A percentile compares a stretch with the other conserved stretches of the same genome.
Conservation (phyloP, 805 yeast genomes). For the Priceomyces melissophilus region DNA sequence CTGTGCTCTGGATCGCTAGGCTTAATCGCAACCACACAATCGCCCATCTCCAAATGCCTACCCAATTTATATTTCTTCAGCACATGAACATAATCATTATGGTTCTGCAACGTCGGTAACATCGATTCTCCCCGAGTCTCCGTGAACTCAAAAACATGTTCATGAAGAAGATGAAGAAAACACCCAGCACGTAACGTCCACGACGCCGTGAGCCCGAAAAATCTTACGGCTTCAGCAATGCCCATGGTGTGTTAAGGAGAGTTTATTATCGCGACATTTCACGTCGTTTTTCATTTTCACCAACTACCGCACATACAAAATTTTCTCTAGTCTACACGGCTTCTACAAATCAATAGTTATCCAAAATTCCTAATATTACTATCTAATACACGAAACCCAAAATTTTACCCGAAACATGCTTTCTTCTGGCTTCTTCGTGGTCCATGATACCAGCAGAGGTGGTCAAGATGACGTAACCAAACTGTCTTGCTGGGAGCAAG, state of each 20-base stretch:
- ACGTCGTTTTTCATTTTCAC: background rate
- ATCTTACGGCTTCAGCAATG: constrained; percentile 21
- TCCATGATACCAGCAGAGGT: constrained; percentile 99
- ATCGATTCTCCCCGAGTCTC: constrained; percentile 91
- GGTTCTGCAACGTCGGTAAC: constrained; percentile 82
- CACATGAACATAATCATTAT: constrained; percentile 77
- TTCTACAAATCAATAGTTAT: too few relatives aligned
- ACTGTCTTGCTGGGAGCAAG: constrained; percentile 98
- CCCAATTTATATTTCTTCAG: constrained; percentile 64
- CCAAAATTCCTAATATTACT: too few relatives aligned
- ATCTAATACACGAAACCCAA: constrained; percentile 92
- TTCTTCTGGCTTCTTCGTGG: constrained; percentile 99
- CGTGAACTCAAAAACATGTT: constrained; percentile 67
- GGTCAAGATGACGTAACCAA: constrained; percentile 95
- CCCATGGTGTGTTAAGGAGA: constrained; percentile 5
- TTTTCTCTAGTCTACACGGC: too few relatives aligned
- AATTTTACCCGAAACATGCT: constrained; percentile 98
- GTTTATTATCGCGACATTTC: too few relatives aligned
- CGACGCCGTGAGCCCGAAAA: constrained; percentile 35
- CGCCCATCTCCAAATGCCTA: constrained; percentile 70
- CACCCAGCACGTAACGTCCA: constrained; percentile 61
- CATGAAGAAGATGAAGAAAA: constrained; percentile 61
- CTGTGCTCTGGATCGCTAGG: constrained; percentile 85
- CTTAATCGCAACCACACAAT: constrained; percentile 79
- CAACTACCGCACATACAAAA: too few relatives aligned